phyloP scores from a whole-genome alignment of 2,329 filamentous ascomycete species.

The Raffaelea deltoideospora region DNA sequence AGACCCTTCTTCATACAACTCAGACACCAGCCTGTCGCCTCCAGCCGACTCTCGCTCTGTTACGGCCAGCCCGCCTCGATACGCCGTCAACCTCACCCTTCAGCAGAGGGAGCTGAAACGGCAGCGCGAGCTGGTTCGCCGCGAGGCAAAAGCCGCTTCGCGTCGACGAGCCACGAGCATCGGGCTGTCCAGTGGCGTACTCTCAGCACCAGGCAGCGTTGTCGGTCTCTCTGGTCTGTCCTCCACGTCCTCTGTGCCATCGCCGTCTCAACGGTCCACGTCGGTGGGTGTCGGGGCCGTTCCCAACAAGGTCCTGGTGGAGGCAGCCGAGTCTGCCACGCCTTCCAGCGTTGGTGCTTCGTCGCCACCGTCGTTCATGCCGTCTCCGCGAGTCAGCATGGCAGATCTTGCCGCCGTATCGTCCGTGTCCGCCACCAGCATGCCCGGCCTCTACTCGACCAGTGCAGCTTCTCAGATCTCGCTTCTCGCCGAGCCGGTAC shows the following conservation, averaged over 20 bases:
- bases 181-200: slow-evolving; percentile 3
- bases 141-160: slow-evolving; percentile 38
- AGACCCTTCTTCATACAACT: slow-evolving; percentile 31
- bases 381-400: slow-evolving; percentile 17
- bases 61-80: slow-evolving; percentile 41
- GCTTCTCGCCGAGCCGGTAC: slow-evolving; percentile 33
- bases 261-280: too few relatives aligned
- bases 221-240: not conserved
- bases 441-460: slow-evolving; percentile 34
- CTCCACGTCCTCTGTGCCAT: too few relatives aligned
- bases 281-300: too few relatives aligned
- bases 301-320: too few relatives aligned
- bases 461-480: slow-evolving; percentile 33
- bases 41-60: slow-evolving; percentile 34
- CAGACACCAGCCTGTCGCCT: slow-evolving; percentile 36
- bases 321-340: too few relatives aligned
- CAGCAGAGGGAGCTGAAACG: slow-evolving; percentile 48
- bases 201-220: too few relatives aligned
- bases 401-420: slow-evolving; percentile 24
- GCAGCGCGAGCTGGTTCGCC: slow-evolving; percentile 42
- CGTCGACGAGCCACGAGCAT: slow-evolving; percentile 34
- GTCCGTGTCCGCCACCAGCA: slow-evolving; percentile 19
- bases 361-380: slow-evolving; percentile 5
- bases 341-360: not conserved
- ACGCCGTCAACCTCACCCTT: slow-evolving; percentile 29